phyloP scores from a whole-genome alignment of 2,329 filamentous ascomycete genomes.

The Cercospora citrullina region DNA sequence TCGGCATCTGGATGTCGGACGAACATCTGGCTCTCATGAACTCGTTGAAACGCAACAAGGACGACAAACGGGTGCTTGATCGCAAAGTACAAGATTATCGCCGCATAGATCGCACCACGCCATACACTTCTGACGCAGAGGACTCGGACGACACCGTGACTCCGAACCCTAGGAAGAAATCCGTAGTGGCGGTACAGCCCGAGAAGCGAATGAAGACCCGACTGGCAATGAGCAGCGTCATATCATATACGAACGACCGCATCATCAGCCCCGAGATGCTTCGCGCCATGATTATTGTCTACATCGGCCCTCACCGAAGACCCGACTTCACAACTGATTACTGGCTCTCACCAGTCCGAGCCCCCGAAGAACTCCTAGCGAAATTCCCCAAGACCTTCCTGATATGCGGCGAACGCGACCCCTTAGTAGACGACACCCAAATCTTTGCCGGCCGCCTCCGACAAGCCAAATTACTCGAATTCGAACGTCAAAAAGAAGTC shows the following conservation, averaged over 20 bases:
- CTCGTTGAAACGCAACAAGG: slow-evolving; percentile 74
- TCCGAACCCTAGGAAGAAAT: slow-evolving; percentile 7
- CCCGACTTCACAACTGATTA: slow-evolving; percentile 93
- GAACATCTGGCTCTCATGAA: slow-evolving; percentile 95
- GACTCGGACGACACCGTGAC: slow-evolving; percentile 43
- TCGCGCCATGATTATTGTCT: slow-evolving; percentile 97
- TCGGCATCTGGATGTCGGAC: slow-evolving; percentile 98
- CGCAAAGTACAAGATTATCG: slow-evolving; percentile 89
- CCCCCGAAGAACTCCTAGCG: slow-evolving; percentile 78
- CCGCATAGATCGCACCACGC: slow-evolving; percentile 75
- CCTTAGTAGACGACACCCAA: slow-evolving; percentile 92
- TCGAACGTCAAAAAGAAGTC: slow-evolving; percentile 57
- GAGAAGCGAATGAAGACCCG: slow-evolving; percentile 56
- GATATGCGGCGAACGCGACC: slow-evolving; percentile 90
- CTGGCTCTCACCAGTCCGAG: slow-evolving; percentile 83
- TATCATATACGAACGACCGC: slow-evolving; percentile 96
- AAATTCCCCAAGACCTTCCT: slow-evolving; percentile 95
- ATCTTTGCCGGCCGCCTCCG: slow-evolving; percentile 90
- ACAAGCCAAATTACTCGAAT: slow-evolving; percentile 66
- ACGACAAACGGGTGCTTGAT: slow-evolving; percentile 74
- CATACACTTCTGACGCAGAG: slow-evolving; percentile 76
- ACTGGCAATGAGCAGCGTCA: slow-evolving; percentile 94
- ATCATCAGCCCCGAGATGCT: slow-evolving; percentile 97
- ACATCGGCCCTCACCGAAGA: slow-evolving; percentile 88
- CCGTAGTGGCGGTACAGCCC: slow-evolving; percentile 8